Evolutionary conservation across 257 asterid species (phyloP), one percentile per base, ranked within the genome.

Genomic region (Thymus mandschuricus): DNA sequence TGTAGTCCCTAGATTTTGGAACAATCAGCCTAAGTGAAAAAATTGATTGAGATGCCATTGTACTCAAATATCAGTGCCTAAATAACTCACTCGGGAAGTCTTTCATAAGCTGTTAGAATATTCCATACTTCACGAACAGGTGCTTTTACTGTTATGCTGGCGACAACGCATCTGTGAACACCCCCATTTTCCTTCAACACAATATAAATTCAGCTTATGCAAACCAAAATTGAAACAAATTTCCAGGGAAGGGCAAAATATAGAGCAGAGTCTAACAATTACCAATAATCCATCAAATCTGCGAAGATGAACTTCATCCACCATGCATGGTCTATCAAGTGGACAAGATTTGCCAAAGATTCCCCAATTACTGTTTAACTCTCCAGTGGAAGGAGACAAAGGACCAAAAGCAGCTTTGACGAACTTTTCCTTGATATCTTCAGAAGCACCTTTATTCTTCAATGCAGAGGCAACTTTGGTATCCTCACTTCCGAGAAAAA

Each of bases 251-350:
- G 62, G 44, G 46, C 51, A 77, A 34, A 61, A 34, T 58, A 62
- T 57, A 70, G 27, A 68, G 63, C 43, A 80, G 69, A 68, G 76
- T 60, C 41, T 38, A 35, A 60, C 76, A 68, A 35, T 79, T 87
- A 93, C 98, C 97, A 94, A 77, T 83, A 91, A 84, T 78, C 96
- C 99, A 80, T 94, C 99, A 68, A 86, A 91, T 86, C 97, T 85
- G 41, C 99, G 97, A 63, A 94, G 94, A 79, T 94, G 99, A 79
- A 94, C 97, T 77, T 94, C 99, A 48, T 94, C 99, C 66, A 94
- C 99, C 74, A 82, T 52, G 70, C 99, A 85, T 13, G 99, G 95
- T 75, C 79, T 79, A 75, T 91, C 88, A 45, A 85, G 82, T 30
- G 82, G 85, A 86, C 97, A 91, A 44, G 89, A 61, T 74, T 88